phyloP scores from a whole-genome alignment of 495 filamentous ascomycete genomes.

The Talaromyces thailandensis region DNA sequence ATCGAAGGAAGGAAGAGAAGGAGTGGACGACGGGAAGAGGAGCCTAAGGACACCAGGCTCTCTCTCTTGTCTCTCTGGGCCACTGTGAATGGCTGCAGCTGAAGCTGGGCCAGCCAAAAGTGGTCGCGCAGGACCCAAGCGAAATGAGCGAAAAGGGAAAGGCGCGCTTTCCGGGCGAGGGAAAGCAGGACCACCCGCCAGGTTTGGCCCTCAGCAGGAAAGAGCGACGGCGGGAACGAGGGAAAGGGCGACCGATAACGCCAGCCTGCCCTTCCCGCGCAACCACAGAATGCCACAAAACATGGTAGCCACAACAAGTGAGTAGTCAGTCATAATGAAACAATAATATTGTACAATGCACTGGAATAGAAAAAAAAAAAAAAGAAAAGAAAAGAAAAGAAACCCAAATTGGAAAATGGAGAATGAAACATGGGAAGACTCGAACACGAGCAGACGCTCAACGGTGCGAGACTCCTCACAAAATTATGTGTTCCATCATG shows the following conservation, averaged over 20 bases:
- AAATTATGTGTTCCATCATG: neutral
- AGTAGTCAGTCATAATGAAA: neutral
- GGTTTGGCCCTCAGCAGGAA: neutral
- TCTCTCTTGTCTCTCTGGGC: neutral
- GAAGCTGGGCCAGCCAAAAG: slow-evolving; percentile 15
- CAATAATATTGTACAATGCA: neutral
- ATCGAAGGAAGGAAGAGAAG: slow-evolving; percentile 9
- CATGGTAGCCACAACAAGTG: neutral
- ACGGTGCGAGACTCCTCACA: neutral
- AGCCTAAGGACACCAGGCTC: slow-evolving; percentile 12
- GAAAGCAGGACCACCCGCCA: no score
- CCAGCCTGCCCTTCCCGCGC: neutral
- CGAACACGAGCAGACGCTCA: neutral
- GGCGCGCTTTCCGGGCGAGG: slow-evolving; percentile 17
- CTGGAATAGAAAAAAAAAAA: neutral
- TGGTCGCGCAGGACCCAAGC: no score
- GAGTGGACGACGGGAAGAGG: slow-evolving; percentile 12
- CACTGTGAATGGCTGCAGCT: neutral
- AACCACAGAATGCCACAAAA: neutral
- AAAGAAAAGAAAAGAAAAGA: neutral
- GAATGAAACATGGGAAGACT: neutral
- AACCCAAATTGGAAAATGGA: neutral
- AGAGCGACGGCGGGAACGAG: neutral
- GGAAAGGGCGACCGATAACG: neutral
- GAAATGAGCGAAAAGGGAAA: slow-evolving; percentile 21